phyloP scores from a whole-genome alignment of 768 basidiomycete genomes.

The Gautieria morchelliformis region DNA sequence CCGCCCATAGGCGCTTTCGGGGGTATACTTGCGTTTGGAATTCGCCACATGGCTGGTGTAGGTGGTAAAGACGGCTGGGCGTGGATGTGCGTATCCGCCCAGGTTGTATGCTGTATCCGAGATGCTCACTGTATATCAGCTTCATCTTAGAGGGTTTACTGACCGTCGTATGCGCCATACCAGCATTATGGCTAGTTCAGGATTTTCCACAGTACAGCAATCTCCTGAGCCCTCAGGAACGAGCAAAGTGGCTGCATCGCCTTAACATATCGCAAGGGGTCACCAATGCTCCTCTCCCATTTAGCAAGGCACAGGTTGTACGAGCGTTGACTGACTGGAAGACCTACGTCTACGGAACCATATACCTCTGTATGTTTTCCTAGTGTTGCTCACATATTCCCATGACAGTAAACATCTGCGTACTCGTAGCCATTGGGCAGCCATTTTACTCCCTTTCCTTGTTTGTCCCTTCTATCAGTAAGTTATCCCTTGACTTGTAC shows the following conservation, averaged over 20 bases:
- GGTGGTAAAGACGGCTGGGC: slow-evolving; percentile 15
- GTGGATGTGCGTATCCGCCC: slow-evolving; percentile 14
- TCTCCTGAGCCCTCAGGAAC: slow-evolving; percentile 27
- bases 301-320: slow-evolving; percentile 21
- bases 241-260: slow-evolving; percentile 23
- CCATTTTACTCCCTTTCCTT: slow-evolving; percentile 27
- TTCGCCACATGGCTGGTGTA: slow-evolving; percentile 17
- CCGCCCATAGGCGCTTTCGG: slow-evolving; percentile 11
- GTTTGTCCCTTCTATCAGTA: no score
- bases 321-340: slow-evolving; percentile 18
- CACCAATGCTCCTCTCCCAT: slow-evolving; percentile 20
- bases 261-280: slow-evolving; percentile 27
- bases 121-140: neutral
- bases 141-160: slow-evolving; percentile 22
- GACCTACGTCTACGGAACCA: slow-evolving; percentile 14
- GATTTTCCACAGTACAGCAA: slow-evolving; percentile 32
- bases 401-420: slow-evolving; percentile 13
- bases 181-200: slow-evolving; percentile 21
- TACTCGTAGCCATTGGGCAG: slow-evolving; percentile 29
- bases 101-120: neutral
- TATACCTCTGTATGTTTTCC: slow-evolving; percentile 4
- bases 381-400: neutral
- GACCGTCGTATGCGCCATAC: slow-evolving; percentile 22
- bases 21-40: slow-evolving; percentile 20
- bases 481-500: slow-evolving; percentile 11